These are phyloP conservation scores for Edaphochlamys debaryana DNA, from an alignment of 139 green algal genomes.

Conservation along the genomic window DNA sequence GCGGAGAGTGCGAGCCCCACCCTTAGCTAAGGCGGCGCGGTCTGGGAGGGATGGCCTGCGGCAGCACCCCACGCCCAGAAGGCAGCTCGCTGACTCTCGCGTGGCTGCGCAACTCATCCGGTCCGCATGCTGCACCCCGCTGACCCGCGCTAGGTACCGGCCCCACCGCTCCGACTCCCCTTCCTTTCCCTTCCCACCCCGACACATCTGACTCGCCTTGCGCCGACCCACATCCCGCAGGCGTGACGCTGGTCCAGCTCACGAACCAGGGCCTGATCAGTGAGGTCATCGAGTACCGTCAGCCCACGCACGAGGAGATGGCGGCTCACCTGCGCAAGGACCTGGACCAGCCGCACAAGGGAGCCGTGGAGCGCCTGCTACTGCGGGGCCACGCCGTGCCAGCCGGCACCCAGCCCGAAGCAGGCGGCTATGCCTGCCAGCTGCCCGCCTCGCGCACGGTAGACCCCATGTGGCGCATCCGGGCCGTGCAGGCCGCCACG, in stretches of 20 bases:
- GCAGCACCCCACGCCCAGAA: too few relatives aligned
- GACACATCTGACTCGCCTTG: too few relatives aligned
- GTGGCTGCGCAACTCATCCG: too few relatives aligned
- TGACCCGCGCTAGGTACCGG: too few relatives aligned
- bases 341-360: neutral
- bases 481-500: slow-evolving; percentile 30
- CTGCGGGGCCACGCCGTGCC: slow-evolving; percentile 8
- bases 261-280: slow-evolving; percentile 4
- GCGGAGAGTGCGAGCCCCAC: too few relatives aligned
- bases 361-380: slow-evolving; percentile 8
- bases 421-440: slow-evolving; percentile 13
- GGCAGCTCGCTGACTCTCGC: too few relatives aligned
- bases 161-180: too few relatives aligned
- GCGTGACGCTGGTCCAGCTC: slow-evolving; percentile 7
- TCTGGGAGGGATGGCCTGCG: too few relatives aligned
- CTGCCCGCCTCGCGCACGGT: neutral
- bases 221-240: too few relatives aligned
- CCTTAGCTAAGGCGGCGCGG: too few relatives aligned
- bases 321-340: slow-evolving; percentile 6
- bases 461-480: slow-evolving; percentile 37
- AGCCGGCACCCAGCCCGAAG: neutral
- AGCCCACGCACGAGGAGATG: slow-evolving; percentile 45
- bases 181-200: too few relatives aligned
- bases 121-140: too few relatives aligned
- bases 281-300: slow-evolving; percentile 39